Conservation (phyloP, 2,329 filamentous ascomycete genomes). For the Stromatinia cepivora region DNA sequence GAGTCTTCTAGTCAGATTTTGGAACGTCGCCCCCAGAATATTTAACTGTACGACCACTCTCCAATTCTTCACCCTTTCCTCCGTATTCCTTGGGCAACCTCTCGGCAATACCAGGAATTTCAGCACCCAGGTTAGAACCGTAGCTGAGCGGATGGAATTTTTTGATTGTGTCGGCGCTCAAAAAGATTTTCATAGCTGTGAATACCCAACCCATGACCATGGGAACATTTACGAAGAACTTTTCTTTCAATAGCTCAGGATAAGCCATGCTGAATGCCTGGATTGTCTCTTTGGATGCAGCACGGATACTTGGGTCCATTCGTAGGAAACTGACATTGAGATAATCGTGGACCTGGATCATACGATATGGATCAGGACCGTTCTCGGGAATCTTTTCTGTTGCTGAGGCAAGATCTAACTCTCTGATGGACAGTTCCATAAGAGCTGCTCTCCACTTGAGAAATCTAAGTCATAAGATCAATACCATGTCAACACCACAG, state of each 20-base stretch:
- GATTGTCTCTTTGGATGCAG: constrained; percentile 78
- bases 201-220: constrained; percentile 88
- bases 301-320: constrained; percentile 73
- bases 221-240: constrained; percentile 96
- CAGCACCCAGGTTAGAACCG: constrained; percentile 65
- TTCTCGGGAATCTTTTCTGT: constrained; percentile 64
- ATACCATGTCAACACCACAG: constrained; percentile 7
- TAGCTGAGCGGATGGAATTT: constrained; percentile 79
- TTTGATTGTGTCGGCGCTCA: constrained; percentile 71
- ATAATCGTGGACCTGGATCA: constrained; percentile 94
- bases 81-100: constrained; percentile 77
- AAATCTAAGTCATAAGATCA: constrained; percentile 58
- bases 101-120: constrained; percentile 58
- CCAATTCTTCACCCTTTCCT: constrained; percentile 59
- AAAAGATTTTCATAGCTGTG: constrained; percentile 71
- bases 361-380: constrained; percentile 78
- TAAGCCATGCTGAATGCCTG: constrained; percentile 78
- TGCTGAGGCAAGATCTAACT: constrained; percentile 69
- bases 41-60: constrained; percentile 39
- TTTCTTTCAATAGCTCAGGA: constrained; percentile 83
- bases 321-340: constrained; percentile 82
- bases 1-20: background rate
- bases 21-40: constrained; percentile 29
- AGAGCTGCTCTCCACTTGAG: constrained; percentile 85
- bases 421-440: constrained; percentile 81